Base-by-base conservation (phyloP, 176 grass and related monocot species). In the Triticum monococcum region DNA sequence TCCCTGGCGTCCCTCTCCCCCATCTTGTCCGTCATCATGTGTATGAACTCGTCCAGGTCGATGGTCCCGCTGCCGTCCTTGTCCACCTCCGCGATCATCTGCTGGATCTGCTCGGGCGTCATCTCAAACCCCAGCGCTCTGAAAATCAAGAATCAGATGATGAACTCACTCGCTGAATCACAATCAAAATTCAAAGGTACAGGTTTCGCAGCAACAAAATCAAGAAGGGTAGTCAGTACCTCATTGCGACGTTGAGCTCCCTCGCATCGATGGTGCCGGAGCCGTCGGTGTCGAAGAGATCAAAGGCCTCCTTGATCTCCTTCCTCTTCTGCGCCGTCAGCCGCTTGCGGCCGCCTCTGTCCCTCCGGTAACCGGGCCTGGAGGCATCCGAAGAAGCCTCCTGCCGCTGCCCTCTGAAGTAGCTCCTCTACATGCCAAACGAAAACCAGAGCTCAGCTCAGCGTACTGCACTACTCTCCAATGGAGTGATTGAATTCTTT, bases 21-120 rank as follows among this genome's bases (percentile, higher is more conserved):
- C 75, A 97, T 91, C 86, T 98, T 98, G 86, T 80, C 89, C 12
- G 91, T 98, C 88, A 93, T 93, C 93, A 98, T 98, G 83, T 90
- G 33, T 63, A 89, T 79, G 83, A 98, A 98, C 83, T 98, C 93
- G 72, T 98, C 88, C 36, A 95, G 93, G 83, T 98, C 91, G 78
- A 95, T 98, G 14, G 91, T 87, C 8, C 95, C 96, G 75, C 91
- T 98, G 0, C 77, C 75, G 87, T 95, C 91, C 87, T 93, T 93
- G 73, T 98, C 96, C 45, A 98, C 93, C 64, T 98, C 93, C 62
- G 86, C 83, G 72, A 98, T 98, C 91, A 98, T 93, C 87, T 92
- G 88, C 3, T 79, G 22, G 69, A 98, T 81, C 90, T 98, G 87
- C 95, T 98, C 86, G 14, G 85, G 85, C 64, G 87, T 95, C 88